phyloP scores from a whole-genome alignment of 331 rosid species.

The Phaseolus coccineus region DNA sequence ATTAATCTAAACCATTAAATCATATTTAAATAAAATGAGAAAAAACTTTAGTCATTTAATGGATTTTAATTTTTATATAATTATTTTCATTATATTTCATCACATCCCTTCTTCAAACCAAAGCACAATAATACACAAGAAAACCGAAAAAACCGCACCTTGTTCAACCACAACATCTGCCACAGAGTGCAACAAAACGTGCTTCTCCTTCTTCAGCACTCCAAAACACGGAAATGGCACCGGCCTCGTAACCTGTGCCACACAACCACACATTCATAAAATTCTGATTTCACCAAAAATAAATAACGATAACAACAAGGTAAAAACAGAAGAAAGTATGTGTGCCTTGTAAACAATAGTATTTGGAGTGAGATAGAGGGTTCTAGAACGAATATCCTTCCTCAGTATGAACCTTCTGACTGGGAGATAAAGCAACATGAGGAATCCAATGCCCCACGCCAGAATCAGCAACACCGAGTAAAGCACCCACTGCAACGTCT shows the following conservation, averaged over 20 bases:
- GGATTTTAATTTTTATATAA: neutral
- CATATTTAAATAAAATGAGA: neutral
- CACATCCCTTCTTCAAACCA: neutral
- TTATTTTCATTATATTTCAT: neutral
- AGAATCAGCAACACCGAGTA: constrained; percentile 72
- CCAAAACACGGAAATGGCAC: constrained; percentile 94
- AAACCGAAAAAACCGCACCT: constrained; percentile 58
- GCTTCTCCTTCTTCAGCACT: constrained; percentile 86
- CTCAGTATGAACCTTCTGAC: constrained; percentile 72
- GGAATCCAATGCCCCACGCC: constrained; percentile 90
- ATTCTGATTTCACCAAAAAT: neutral
- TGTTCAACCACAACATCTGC: constrained; percentile 90
- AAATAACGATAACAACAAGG: neutral
- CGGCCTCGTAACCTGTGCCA: constrained; percentile 78
- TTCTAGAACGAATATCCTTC: constrained; percentile 75
- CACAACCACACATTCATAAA: constrained; percentile 20
- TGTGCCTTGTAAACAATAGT: constrained; percentile 83
- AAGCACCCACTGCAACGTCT: constrained; percentile 79
- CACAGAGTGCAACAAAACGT: constrained; percentile 81
- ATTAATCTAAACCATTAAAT: neutral
- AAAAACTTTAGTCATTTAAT: neutral
- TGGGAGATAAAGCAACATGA: constrained; percentile 85
- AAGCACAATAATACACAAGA: neutral
- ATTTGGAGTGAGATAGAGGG: constrained; percentile 76
- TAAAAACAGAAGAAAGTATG: neutral